A percentile compares a stretch with the other conserved stretches of the same genome.
Conservation (phyloP, 1,284 basidiomycete genomes). For the Cutaneotrichosporon sp. region DNA sequence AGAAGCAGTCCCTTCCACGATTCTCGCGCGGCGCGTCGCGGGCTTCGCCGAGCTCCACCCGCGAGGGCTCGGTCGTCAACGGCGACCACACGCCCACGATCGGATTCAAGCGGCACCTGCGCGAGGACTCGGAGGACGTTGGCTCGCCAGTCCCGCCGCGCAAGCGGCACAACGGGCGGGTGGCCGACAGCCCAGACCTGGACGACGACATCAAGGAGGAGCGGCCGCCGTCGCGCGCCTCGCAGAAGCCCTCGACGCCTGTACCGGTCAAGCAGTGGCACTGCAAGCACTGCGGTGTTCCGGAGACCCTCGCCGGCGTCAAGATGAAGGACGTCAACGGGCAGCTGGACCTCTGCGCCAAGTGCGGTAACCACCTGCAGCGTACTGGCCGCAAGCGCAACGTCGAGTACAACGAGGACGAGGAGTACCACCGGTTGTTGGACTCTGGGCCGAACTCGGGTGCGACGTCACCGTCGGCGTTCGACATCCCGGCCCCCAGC, state of each 20-base stretch:
- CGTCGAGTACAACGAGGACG: slow-evolving; percentile 54
- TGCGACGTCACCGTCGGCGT: slow-evolving; percentile 14
- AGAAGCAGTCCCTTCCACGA: slow-evolving; percentile 13
- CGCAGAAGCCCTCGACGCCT: neutral
- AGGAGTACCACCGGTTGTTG: slow-evolving; percentile 64
- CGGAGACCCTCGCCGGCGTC: slow-evolving; percentile 78
- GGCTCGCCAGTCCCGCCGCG: slow-evolving; percentile 25
- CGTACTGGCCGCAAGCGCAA: slow-evolving; percentile 27
- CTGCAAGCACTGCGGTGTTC: slow-evolving; percentile 87
- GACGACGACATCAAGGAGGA: slow-evolving; percentile 23
- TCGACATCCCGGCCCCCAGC: slow-evolving; percentile 16
- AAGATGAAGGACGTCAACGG: slow-evolving; percentile 76
- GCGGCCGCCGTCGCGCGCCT: neutral
- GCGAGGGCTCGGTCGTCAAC: slow-evolving; percentile 34
- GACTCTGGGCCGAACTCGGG: slow-evolving; percentile 5
- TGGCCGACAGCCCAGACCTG: slow-evolving; percentile 27
- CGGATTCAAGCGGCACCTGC: slow-evolving; percentile 29
- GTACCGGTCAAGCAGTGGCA: slow-evolving; percentile 63
- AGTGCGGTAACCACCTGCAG: slow-evolving; percentile 66
- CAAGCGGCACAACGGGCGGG: slow-evolving; percentile 29
- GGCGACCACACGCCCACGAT: slow-evolving; percentile 26
- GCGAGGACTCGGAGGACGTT: slow-evolving; percentile 34
- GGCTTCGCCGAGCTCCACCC: slow-evolving; percentile 33
- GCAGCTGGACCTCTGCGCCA: slow-evolving; percentile 86
- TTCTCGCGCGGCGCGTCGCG: slow-evolving; percentile 23